Evolutionary conservation across 768 basidiomycete species (phyloP).

Genomic region (Tylopilus intermedius): DNA sequence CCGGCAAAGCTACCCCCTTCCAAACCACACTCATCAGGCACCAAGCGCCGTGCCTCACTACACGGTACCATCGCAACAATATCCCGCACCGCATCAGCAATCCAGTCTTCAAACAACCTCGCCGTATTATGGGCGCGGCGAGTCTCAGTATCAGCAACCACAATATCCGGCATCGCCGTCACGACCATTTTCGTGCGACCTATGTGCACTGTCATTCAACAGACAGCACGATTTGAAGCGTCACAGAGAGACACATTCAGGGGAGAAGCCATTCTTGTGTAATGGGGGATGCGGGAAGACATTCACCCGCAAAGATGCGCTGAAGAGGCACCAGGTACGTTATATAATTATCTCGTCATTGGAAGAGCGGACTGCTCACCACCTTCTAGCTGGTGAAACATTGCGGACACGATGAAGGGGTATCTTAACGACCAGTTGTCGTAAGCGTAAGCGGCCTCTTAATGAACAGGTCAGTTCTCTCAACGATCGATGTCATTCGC

Average conservation of each 20-base stretch:
- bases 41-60: conserved; percentile 32
- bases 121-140: conserved; percentile 34
- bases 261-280: conserved; percentile 79
- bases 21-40: conserved; percentile 29
- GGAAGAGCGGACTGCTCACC: conserved; percentile 12
- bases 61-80: conserved; percentile 26
- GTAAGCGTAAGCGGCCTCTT: conserved; percentile 16
- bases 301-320: conserved; percentile 80
- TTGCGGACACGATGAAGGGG: conserved; percentile 66
- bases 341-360: neutral
- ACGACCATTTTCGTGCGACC: conserved; percentile 62
- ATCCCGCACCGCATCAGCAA: conserved; percentile 26
- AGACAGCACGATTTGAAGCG: conserved; percentile 82
- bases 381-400: conserved; percentile 62
- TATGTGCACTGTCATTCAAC: conserved; percentile 80
- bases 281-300: conserved; percentile 85
- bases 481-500: conserved; percentile 1
- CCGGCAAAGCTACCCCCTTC: conserved; percentile 25
- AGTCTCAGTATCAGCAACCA: conserved; percentile 23
- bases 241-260: conserved; percentile 79
- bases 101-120: conserved; percentile 20
- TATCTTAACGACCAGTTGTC: conserved; percentile 21
- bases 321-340: conserved; percentile 79
- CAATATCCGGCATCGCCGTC: conserved; percentile 57
- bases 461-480: conserved; percentile 14